Evolutionary conservation across 768 basidiomycete genomes (phyloP).

Genomic region (Macrocybe gigantea): DNA sequence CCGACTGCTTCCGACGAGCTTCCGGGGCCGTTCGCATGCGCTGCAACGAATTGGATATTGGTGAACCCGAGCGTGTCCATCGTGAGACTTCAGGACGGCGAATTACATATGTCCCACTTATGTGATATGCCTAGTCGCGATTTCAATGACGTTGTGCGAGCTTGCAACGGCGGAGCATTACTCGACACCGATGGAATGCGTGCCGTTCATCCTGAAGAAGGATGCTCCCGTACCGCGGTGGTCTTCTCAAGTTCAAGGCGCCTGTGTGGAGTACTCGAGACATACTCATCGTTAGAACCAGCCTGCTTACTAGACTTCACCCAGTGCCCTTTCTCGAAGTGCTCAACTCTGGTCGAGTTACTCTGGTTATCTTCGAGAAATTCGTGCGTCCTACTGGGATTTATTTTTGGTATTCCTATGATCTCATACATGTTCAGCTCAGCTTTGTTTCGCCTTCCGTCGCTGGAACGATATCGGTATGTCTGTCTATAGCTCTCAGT

Average conservation of each 20-base stretch:
- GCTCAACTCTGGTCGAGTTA: slow-evolving; percentile 85
- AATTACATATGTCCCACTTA: background rate
- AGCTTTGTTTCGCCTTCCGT: slow-evolving; percentile 70
- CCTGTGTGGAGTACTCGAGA: slow-evolving; percentile 43
- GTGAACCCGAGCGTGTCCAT: slow-evolving; percentile 55
- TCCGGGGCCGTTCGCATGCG: slow-evolving; percentile 38
- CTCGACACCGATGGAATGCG: slow-evolving; percentile 64
- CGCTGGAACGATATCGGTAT: slow-evolving; percentile 72
- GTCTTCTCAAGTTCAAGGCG: slow-evolving; percentile 22
- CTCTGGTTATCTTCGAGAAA: slow-evolving; percentile 76
- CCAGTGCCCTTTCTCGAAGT: slow-evolving; percentile 67
- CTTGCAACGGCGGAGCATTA: slow-evolving; percentile 68
- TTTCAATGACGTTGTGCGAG: slow-evolving; percentile 76
- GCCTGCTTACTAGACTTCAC: background rate
- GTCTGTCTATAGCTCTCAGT: slow-evolving; percentile 3
- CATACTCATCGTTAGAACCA: background rate
- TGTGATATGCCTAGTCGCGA: slow-evolving; percentile 45
- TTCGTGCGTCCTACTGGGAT: slow-evolving; percentile 44
- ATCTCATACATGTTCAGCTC: slow-evolving; percentile 35
- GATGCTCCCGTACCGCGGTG: slow-evolving; percentile 9
- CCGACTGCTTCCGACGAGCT: slow-evolving; percentile 61
- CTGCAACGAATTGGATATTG: slow-evolving; percentile 54
- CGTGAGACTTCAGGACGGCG: slow-evolving; percentile 27
- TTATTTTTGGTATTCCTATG: slow-evolving; percentile 1
- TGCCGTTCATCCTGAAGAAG: slow-evolving; percentile 21